Base-by-base conservation (phyloP, 2,329 filamentous ascomycete species). In the Aspergillus calidoustus region DNA sequence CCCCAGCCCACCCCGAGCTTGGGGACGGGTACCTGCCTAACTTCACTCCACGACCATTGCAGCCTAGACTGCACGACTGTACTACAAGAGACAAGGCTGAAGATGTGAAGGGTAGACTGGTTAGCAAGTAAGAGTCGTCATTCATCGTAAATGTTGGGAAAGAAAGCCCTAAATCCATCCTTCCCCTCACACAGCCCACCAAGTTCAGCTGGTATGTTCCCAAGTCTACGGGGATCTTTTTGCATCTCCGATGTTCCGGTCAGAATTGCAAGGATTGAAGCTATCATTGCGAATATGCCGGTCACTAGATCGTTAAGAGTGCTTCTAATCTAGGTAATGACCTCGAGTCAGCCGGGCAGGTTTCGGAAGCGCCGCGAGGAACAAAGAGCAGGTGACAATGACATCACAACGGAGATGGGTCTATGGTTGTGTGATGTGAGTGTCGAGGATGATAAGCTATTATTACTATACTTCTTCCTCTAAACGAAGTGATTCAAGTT, bases 331-430 rank as follows among this genome's bases (percentile, higher is more conserved):
- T 48, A 48, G 5, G 23, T 48, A 28, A 23, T 17, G 30, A 34
- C 22, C 54, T 17, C 23, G 56, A 68, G 68, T 72, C 70, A 72
- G 68, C 67, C 60, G 69, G 62, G 58, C 43, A 60, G 47, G 53
- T 49, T 58, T 52, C 41, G 48, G 34, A 13, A 51, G 31, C 34
- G 38, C 47, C 34, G 25, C 17, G 31, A 22, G 11, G 56, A 34
- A 58, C 48, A 62, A 67, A 59, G 56, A 64, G 60, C 61, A 64
- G 46, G 53, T 56, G 38, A 58, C 60, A 52, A 41, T 43, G 19
- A 60, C 56, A 50, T 38, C 22, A 52, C 28, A 44, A 57, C 23
- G 54, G 19, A 28, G 30, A n/a, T 25, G 17, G n/a, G 50, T 38
- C 34, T 52, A 31, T 38, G 50, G 31, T 15, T 13, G 17, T 50